Conservation (phyloP, 176 grass and related monocot species). For the Zoysia japonica region DNA sequence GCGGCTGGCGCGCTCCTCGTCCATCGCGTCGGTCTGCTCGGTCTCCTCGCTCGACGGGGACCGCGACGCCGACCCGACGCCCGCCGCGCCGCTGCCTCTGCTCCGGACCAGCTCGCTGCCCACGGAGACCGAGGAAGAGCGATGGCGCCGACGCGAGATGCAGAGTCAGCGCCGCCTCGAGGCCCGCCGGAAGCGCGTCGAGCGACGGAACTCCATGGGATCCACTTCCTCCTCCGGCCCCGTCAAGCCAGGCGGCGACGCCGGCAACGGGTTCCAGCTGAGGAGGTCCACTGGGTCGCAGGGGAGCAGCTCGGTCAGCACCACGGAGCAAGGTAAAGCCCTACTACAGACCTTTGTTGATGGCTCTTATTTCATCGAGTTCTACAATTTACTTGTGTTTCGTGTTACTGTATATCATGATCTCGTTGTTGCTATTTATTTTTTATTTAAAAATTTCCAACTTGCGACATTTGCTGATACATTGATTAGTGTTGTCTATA, state of each 20-base stretch:
- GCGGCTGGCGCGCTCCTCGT: conserved; percentile 65
- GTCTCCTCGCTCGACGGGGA: conserved; percentile 30
- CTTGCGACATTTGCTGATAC: not conserved
- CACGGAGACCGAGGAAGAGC: conserved; percentile 70
- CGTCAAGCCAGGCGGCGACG: not conserved
- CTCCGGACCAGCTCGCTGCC: conserved; percentile 81
- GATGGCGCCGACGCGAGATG: conserved; percentile 68
- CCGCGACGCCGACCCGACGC: conserved; percentile 39
- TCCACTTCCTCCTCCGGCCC: not conserved
- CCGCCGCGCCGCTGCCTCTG: conserved; percentile 46
- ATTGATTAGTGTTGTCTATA: not conserved
- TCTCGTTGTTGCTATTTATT: not conserved
- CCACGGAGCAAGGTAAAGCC: conserved; percentile 46
- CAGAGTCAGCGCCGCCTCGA: conserved; percentile 67
- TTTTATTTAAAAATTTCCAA: not conserved
- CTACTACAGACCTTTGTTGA: too few species aligned
- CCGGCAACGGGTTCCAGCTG: not conserved
- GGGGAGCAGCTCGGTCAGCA: conserved; percentile 44
- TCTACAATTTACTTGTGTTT: too few species aligned
- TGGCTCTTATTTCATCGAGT: too few species aligned
- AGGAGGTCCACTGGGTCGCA: conserved; percentile 50
- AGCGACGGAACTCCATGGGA: conserved; percentile 66
- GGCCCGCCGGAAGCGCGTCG: conserved; percentile 70
- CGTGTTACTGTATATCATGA: not conserved
- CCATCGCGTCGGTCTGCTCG: conserved; percentile 74